Evolutionary conservation across 768 basidiomycete genomes (phyloP).

Genomic region (Lyophyllum decastes): DNA sequence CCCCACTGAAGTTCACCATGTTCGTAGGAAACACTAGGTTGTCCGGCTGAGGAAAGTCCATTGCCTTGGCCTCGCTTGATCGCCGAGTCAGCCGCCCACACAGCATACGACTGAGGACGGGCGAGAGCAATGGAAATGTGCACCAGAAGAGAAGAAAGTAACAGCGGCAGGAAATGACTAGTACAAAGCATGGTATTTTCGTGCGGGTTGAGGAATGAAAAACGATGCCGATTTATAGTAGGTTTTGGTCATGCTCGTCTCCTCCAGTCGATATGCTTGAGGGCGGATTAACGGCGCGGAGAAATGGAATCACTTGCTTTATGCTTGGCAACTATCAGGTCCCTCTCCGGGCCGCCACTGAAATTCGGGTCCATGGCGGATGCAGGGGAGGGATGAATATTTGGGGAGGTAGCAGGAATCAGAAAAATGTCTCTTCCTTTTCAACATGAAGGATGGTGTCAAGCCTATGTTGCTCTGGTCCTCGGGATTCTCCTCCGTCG

Average conservation of each 20-base stretch:
- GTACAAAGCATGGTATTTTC: conserved; percentile 2
- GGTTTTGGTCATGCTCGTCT: neutral
- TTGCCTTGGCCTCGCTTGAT: conserved; percentile 46
- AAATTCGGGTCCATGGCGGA: neutral
- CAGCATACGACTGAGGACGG: conserved; percentile 38
- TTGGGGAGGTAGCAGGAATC: too few species aligned
- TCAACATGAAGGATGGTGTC: too few species aligned
- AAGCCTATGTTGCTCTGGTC: too few species aligned
- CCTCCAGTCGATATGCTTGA: too few species aligned
- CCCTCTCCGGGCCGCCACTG: neutral
- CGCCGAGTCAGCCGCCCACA: conserved; percentile 47
- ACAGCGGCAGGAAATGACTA: neutral
- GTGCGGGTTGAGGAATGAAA: neutral
- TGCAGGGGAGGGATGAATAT: neutral
- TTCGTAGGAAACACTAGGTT: conserved; percentile 39
- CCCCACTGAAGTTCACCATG: conserved; percentile 43
- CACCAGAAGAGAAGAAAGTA: conserved; percentile 2
- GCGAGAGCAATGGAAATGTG: conserved; percentile 14
- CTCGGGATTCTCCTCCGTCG: too few species aligned
- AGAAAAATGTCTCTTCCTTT: too few species aligned
- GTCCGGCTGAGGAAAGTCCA: conserved; percentile 34
- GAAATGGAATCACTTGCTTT: neutral
- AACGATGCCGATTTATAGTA: neutral
- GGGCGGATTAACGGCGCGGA: conserved; percentile 1
- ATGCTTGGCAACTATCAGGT: neutral